Evolutionary conservation across 2,329 filamentous ascomycete species (phyloP), one percentile per base, ranked within the genome.

Genomic region (Cladosporium sphaerospermum): DNA sequence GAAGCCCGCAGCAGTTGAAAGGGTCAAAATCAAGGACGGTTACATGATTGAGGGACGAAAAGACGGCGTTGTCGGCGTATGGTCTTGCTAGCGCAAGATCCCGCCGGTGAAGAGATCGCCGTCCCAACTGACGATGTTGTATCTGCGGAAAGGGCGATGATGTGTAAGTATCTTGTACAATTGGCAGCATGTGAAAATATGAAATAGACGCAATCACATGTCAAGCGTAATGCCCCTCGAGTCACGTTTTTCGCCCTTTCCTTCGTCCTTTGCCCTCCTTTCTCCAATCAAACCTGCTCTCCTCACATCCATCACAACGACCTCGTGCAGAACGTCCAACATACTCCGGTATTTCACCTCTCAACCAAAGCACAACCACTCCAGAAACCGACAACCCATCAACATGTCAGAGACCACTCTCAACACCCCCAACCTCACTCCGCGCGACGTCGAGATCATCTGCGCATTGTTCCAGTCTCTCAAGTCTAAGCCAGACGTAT

Each of bases 41-140:
- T 99, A 96, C 72, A 75, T 97, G 67, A 82, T 95, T 2, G 93
- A 97, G 71, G 93, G 93, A 36, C 82, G 93, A 59, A 84, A 81
- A 63, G 89, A 96, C 67, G 93, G 93, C 52, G 81, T 87, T 51
- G 84, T 99, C 31, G 93, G 91, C 37, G 86, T 95, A 47, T 99
- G 93, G 93, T 87, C 85, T 53, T 92, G 88, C 66, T 85, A 57
- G 61, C 19, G 6, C 40, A 23, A 19, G 16, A 10, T 10, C 14
- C 9, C 4, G 40, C 13, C 44, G 50, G 3, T 11, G 9, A 23
- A 16, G 3, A 39, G 8, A 14, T 14, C 14, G 13, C 3, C 36
- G 8, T 13, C n/a, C n/a, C 1, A 39, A n/a, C 6, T 16, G 36
- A 39, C 16, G 36, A 39, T 14, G 8, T 50, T 50, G 47, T 50